A percentile compares a stretch with the other conserved stretches of the same genome.
Evolutionary conservation across 2,329 filamentous ascomycete species (phyloP).

Genomic region (Colletotrichum coccodes): DNA sequence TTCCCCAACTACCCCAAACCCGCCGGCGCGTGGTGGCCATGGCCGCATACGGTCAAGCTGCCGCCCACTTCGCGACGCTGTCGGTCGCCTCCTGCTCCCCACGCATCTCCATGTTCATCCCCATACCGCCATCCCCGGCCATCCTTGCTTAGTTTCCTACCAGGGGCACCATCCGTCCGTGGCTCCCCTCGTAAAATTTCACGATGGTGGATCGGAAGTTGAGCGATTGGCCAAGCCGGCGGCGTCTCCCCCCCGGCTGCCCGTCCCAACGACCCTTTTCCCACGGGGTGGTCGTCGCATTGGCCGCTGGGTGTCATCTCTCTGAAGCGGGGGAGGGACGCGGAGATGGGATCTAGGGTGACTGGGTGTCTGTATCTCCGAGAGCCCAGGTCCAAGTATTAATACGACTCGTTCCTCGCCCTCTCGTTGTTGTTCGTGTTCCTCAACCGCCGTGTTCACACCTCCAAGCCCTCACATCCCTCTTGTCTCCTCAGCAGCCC

Average conservation of each 20-base stretch:
- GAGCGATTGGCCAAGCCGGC: slow-evolving; percentile 16
- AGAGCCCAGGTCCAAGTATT: slow-evolving; percentile 8
- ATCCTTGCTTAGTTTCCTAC: slow-evolving; percentile 20
- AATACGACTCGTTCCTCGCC: slow-evolving; percentile 15
- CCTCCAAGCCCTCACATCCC: neutral
- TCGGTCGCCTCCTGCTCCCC: slow-evolving; percentile 8
- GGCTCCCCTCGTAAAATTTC: slow-evolving; percentile 11
- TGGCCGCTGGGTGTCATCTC: slow-evolving; percentile 21
- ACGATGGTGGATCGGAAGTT: slow-evolving; percentile 27
- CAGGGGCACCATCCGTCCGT: neutral
- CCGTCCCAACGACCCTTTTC: neutral
- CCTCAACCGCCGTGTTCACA: slow-evolving; percentile 27
- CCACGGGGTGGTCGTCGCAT: slow-evolving; percentile 24
- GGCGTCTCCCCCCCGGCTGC: neutral
- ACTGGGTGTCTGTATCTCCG: neutral
- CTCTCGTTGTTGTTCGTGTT: neutral
- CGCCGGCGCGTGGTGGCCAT: slow-evolving; percentile 5
- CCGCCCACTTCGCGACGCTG: slow-evolving; percentile 20
- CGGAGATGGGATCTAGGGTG: slow-evolving; percentile 15
- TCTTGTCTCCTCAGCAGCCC: neutral
- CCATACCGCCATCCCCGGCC: slow-evolving; percentile 15
- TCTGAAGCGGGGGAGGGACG: neutral
- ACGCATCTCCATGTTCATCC: slow-evolving; percentile 30
- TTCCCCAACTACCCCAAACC: slow-evolving; percentile 28
- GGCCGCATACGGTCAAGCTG: slow-evolving; percentile 22